These are phyloP conservation scores for Pythium pyrilobum DNA, from an alignment of 352 stramenopile genomes.

Conservation along the genomic window DNA sequence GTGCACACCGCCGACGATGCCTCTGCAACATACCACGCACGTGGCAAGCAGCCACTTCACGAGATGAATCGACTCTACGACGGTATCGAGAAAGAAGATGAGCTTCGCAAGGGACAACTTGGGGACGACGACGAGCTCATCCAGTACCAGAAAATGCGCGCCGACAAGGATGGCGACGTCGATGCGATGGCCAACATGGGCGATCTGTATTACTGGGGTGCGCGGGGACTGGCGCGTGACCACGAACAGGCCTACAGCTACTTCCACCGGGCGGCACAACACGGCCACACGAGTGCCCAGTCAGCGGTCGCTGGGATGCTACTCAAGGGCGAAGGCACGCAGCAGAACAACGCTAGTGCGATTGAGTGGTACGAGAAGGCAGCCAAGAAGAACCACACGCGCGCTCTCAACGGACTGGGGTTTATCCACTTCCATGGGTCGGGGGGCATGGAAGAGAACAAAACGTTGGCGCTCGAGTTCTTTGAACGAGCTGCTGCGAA, in stretches of 20 bases:
- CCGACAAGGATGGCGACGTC: constrained; percentile 70
- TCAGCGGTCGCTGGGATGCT: constrained; percentile 82
- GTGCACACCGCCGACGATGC: constrained; percentile 43
- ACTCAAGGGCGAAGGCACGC: constrained; percentile 77
- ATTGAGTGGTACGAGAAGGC: constrained; percentile 78
- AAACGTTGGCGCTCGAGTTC: constrained; percentile 65
- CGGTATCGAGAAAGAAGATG: constrained; percentile 32
- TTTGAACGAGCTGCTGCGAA: constrained; percentile 82
- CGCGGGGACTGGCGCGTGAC: constrained; percentile 63
- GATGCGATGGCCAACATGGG: constrained; percentile 80
- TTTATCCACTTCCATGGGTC: constrained; percentile 87
- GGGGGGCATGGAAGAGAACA: constrained; percentile 62
- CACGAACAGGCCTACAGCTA: constrained; percentile 68
- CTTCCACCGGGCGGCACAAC: constrained; percentile 60
- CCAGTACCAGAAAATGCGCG: constrained; percentile 77
- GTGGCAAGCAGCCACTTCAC: constrained; percentile 70
- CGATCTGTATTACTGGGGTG: constrained; percentile 88
- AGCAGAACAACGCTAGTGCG: constrained; percentile 64
- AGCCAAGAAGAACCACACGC: constrained; percentile 57
- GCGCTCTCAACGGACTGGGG: constrained; percentile 85
- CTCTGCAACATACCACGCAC: constrained; percentile 47
- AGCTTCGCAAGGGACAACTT: constrained; percentile 43
- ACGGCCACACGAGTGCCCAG: constrained; percentile 48
- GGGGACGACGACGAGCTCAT: constrained; percentile 86
- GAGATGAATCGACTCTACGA: constrained; percentile 76